Conservation (phyloP, 805 yeast species). For the Hanseniaspora lindneri region DNA sequence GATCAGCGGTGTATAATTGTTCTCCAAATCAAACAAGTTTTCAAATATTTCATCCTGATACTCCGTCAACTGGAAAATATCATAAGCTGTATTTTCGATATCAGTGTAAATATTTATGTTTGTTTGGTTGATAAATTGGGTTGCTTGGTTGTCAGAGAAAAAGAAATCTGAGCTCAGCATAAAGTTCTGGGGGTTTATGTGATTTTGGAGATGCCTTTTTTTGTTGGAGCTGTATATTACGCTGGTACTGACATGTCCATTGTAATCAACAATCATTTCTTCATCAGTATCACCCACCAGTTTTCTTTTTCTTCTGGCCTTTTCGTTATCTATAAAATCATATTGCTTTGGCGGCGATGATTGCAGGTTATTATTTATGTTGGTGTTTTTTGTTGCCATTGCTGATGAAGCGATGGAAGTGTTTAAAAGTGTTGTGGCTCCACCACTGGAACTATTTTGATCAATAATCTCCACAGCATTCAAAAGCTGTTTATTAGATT, state of each 20-base stretch:
- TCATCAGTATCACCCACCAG: neutral
- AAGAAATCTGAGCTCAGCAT: neutral
- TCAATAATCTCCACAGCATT: slow-evolving; percentile 10
- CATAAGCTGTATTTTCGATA: neutral
- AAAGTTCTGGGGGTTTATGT: neutral
- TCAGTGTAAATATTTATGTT: neutral
- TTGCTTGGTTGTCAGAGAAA: neutral
- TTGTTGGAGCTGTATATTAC: neutral
- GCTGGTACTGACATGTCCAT: neutral
- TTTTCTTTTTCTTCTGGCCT: slow-evolving; percentile 1
- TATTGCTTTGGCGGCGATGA: slow-evolving; percentile 9
- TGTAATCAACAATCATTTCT: neutral
- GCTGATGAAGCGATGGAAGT: neutral
- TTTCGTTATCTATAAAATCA: neutral
- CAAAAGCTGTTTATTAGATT: neutral
- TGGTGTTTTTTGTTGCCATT: neutral
- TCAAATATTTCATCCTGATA: slow-evolving; percentile 77
- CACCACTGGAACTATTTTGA: neutral
- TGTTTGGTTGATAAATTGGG: neutral
- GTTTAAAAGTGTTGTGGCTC: neutral
- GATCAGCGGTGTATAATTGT: slow-evolving; percentile 57
- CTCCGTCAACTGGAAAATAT: slow-evolving; percentile 32
- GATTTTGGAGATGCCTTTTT: slow-evolving; percentile 5
- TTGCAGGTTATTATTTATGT: neutral
- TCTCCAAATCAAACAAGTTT: slow-evolving; percentile 58